Conservation (phyloP, 2,329 filamentous ascomycete species). For the Talaromyces sp. region DNA sequence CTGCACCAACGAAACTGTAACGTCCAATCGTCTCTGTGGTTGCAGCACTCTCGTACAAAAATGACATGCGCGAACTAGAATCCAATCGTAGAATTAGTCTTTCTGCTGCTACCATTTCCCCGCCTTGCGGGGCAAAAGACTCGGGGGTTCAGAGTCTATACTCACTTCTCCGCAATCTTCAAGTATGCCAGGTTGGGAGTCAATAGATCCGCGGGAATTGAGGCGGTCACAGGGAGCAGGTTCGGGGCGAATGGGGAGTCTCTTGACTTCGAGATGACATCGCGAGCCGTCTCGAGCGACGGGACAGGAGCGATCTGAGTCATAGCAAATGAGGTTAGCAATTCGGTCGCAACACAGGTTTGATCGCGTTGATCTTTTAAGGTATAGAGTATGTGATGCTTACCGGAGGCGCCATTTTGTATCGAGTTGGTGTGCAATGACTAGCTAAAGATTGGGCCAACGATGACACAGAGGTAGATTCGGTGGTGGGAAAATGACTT, state of each 20-base stretch:
- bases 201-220: conserved; percentile 87
- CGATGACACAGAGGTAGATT: conserved; percentile 16
- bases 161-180: conserved; percentile 77
- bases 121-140: not conserved
- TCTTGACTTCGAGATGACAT: conserved; percentile 57
- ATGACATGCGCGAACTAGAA: conserved; percentile 72
- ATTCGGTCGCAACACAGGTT: not conserved
- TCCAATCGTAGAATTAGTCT: conserved; percentile 12
- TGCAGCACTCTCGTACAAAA: conserved; percentile 93
- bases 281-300: conserved; percentile 62
- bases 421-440: conserved; percentile 2
- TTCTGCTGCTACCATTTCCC: conserved; percentile 4
- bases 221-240: conserved; percentile 78
- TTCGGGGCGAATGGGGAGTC: conserved; percentile 66
- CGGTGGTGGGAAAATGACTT: conserved; percentile 28
- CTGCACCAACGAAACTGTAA: conserved; percentile 92
- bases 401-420: conserved; percentile 34
- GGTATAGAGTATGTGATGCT: conserved; percentile 8
- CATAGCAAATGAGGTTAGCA: conserved; percentile 16
- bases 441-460: not conserved
- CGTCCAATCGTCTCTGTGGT: conserved; percentile 88
- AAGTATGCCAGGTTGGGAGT: conserved; percentile 95
- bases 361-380: not conserved
- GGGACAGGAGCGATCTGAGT: conserved; percentile 58
- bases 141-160: conserved; percentile 23